These are phyloP conservation scores for Colletotrichum acutatum DNA, from an alignment of 2,329 filamentous ascomycete genomes.

Conservation along the genomic window DNA sequence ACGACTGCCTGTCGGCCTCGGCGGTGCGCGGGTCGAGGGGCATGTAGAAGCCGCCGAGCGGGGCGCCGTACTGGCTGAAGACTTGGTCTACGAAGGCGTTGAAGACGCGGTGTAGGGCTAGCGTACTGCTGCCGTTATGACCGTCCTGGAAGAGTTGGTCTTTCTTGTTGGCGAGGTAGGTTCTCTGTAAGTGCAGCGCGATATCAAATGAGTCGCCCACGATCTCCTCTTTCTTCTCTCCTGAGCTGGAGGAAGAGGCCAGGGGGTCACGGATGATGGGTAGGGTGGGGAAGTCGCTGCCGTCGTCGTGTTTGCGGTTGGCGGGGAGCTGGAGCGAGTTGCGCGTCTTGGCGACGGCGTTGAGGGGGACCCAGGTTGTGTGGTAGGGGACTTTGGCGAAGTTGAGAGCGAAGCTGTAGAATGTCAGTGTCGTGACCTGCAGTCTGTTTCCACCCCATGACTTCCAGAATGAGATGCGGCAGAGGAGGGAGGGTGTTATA, in stretches of 20 bases:
- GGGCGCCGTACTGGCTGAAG: background rate
- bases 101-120: slow-evolving; percentile 53
- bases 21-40: slow-evolving; percentile 1
- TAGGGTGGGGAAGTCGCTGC: slow-evolving; percentile 68
- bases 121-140: background rate
- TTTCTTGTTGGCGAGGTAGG: slow-evolving; percentile 58
- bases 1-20: background rate
- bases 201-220: slow-evolving; percentile 76
- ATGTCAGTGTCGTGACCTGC: background rate
- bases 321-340: slow-evolving; percentile 56
- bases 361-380: slow-evolving; percentile 60
- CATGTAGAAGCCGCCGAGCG: background rate
- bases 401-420: slow-evolving; percentile 48
- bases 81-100: slow-evolving; percentile 46
- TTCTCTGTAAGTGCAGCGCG: slow-evolving; percentile 66
- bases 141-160: slow-evolving; percentile 58
- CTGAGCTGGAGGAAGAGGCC: slow-evolving; percentile 38
- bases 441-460: background rate
- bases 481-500: background rate
- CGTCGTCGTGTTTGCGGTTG: slow-evolving; percentile 65
- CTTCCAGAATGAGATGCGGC: no score
- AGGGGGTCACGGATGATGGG: slow-evolving; percentile 63
- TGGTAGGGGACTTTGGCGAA: slow-evolving; percentile 50
- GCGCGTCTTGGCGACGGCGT: slow-evolving; percentile 62
- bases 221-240: background rate